A percentile compares a stretch with the other conserved stretches of the same genome.
Conservation (phyloP, 192 early-diverging fungal species). For the Umbelopsis ramanniana region DNA sequence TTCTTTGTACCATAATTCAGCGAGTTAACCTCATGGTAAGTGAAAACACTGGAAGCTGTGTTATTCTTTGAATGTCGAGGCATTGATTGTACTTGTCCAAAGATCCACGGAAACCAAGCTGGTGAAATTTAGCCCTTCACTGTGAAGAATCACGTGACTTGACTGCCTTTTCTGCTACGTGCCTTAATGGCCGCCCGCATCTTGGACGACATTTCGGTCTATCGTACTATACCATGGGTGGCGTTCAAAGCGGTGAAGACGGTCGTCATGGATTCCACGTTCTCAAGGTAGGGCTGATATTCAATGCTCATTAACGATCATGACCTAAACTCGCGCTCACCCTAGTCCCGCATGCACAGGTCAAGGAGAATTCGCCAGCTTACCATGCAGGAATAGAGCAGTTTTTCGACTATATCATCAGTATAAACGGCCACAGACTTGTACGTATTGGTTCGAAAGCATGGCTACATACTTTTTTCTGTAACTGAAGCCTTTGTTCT, state of each 20-base stretch:
- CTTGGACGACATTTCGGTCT: background rate
- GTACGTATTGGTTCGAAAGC: background rate
- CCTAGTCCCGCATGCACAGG: slow-evolving; percentile 40
- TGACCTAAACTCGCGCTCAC: background rate
- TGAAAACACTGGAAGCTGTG: slow-evolving; percentile 89
- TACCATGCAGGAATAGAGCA: slow-evolving; percentile 66
- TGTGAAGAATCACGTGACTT: background rate
- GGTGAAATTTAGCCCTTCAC: background rate
- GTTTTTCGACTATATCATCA: slow-evolving; percentile 78
- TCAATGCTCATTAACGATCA: background rate
- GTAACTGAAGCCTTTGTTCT: background rate
- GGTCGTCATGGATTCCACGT: slow-evolving; percentile 69
- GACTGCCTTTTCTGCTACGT: background rate
- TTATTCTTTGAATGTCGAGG: slow-evolving; percentile 94
- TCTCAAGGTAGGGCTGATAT: slow-evolving; percentile 52
- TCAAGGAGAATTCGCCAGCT: slow-evolving; percentile 70
- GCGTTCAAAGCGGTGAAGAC: slow-evolving; percentile 52
- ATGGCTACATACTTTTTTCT: background rate
- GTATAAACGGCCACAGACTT: slow-evolving; percentile 51
- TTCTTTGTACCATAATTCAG: slow-evolving; percentile 91
- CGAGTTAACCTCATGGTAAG: slow-evolving; percentile 84
- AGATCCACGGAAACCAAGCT: background rate
- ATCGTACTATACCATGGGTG: slow-evolving; percentile 45
- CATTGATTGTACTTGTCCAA: slow-evolving; percentile 48
- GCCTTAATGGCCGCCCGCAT: background rate